A percentile compares a stretch with the other conserved stretches of the same genome.
Evolutionary conservation across 495 filamentous ascomycete genomes (phyloP).

Genomic region (Neurospora sp.): DNA sequence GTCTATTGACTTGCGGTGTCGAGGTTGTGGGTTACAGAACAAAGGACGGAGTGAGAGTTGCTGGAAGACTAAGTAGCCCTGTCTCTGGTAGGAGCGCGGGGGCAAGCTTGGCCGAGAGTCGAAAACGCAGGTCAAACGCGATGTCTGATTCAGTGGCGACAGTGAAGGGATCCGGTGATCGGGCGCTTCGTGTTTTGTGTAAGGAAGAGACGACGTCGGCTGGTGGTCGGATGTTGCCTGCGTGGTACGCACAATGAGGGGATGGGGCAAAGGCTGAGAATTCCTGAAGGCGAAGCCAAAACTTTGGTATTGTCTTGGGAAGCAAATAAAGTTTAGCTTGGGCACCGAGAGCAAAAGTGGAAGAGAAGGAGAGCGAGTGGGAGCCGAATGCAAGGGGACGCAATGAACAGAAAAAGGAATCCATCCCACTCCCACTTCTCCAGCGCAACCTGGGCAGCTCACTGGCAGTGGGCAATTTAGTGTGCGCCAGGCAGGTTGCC

Average conservation of each 20-base stretch:
- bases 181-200: neutral
- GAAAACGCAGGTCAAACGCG: neutral
- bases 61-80: neutral
- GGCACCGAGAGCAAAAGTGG: neutral
- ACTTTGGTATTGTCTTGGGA: neutral
- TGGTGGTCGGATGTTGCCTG: neutral
- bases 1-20: conserved; percentile 1
- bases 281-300: neutral
- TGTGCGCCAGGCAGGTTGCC: neutral
- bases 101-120: neutral
- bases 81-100: neutral
- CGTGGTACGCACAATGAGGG: neutral
- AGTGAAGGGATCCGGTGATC: neutral
- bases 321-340: neutral
- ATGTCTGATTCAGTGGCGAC: neutral
- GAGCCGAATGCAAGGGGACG: neutral
- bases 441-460: neutral
- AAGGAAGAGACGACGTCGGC: neutral
- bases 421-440: neutral
- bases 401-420: neutral
- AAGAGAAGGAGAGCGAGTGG: neutral
- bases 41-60: neutral
- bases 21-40: conserved; percentile 3
- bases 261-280: neutral
- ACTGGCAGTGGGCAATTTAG: neutral